Evolutionary conservation across 2,329 filamentous ascomycete species (phyloP), one percentile per base, ranked within the genome.

Genomic region (Verticillium isaacii): DNA sequence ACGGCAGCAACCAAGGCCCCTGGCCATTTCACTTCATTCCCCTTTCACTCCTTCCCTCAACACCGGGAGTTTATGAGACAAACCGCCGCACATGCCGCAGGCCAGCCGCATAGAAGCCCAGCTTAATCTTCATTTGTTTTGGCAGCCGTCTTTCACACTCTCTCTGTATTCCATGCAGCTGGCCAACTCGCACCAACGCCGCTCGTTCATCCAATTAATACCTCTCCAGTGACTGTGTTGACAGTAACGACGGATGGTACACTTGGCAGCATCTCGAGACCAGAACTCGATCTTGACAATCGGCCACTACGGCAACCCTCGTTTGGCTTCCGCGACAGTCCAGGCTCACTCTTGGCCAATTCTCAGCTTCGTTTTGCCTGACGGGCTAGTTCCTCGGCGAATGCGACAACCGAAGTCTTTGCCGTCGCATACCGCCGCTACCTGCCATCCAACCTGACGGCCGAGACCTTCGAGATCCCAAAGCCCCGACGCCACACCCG

Each of bases 391-490:
- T 52, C 12, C 23, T n/a, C n/a, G 12, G 12, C 45, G 45, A 52
- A 52, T 52, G 45, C 45, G 45, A 52, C 45, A 52, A 19, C 19
- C 19, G n/a, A 23, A 19, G 8, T 23, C 19, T 11, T 11, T 52
- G 8, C n/a, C 45, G 45, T 52, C 45, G 45, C 45, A 52, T 12
- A 61, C 58, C 59, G 62, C 60, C 62, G 56, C 52, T 64, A 57
- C 52, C 61, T 63, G 56, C 62, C 58, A 59, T 61, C 58, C 59
- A 32, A 34, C 17, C 37, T 19, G 29, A 29, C 34, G 25, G 12
- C 37, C 29, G 54, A 17, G 14, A 5, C n/a, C 12, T 25, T 12
- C 19, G 19, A 25, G n/a, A 23, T 12, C 19, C 19, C 36, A 58
- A 37, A 9, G 15, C 56, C 56, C 29, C 19, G 36, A 41, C 5